A percentile compares a stretch with the other conserved stretches of the same genome.
Evolutionary conservation across 225 moss, liverwort and hornwort genomes (phyloP).

Genomic region (Thuidium tamariscinum): DNA sequence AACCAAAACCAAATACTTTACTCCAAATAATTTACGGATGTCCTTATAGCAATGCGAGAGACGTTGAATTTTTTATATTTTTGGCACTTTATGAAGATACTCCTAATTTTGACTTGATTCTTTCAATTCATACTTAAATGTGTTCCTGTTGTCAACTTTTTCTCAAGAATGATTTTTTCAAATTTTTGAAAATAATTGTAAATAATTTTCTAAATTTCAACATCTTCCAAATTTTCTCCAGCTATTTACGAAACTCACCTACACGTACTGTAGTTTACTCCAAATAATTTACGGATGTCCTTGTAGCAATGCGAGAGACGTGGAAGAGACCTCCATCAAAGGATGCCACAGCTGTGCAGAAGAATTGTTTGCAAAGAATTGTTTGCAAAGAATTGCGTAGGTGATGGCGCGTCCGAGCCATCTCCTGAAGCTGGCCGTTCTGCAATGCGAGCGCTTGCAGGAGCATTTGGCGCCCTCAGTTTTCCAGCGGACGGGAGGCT

Average conservation of each 20-base stretch:
- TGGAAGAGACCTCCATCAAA: neutral
- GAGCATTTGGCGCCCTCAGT: constrained; percentile 57
- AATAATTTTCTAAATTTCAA: too few species aligned
- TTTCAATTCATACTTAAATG: too few species aligned
- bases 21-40: neutral
- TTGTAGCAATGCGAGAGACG: neutral
- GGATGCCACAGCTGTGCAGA: neutral
- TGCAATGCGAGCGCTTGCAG: constrained; percentile 72
- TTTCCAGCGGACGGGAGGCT: constrained; percentile 56
- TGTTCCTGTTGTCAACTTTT: too few species aligned
- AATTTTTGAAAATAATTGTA: too few species aligned
- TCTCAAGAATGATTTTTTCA: too few species aligned
- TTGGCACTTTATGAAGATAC: too few species aligned
- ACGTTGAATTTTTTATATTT: too few species aligned
- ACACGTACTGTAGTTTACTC: too few species aligned
- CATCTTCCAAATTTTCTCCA: too few species aligned
- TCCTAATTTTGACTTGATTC: too few species aligned
- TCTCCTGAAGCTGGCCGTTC: constrained; percentile 46
- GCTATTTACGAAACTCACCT: too few species aligned
- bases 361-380: too few species aligned
- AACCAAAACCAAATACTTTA: neutral
- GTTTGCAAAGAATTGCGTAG: neutral
- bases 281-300: neutral
- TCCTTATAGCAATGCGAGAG: neutral
- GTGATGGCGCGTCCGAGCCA: neutral